These are phyloP conservation scores for Trichocladium uniseriatum DNA, from an alignment of 495 filamentous ascomycete species.

Conservation along the genomic window DNA sequence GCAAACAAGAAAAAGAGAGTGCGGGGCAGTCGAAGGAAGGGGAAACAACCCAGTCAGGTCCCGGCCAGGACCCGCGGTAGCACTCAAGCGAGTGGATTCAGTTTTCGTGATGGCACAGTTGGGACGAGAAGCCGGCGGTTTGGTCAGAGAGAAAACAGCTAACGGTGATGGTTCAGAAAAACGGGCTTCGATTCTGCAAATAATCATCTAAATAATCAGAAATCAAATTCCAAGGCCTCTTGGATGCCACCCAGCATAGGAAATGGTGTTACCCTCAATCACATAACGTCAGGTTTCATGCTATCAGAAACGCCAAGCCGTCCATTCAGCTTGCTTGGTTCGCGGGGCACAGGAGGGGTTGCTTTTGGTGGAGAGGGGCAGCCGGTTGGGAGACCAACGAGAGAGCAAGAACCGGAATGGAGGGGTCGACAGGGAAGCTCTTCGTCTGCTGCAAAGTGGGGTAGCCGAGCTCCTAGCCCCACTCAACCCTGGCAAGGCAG, in stretches of 20 bases:
- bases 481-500: too few species aligned
- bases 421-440: not conserved
- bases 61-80: too few species aligned
- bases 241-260: not conserved
- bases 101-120: not conserved
- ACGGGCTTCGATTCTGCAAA: not conserved
- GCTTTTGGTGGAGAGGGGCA: slow-evolving; percentile 15
- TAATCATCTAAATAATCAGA: not conserved
- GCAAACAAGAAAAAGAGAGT: not conserved
- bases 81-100: not conserved
- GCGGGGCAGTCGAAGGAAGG: slow-evolving; percentile 7
- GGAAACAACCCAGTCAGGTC: slow-evolving; percentile 1
- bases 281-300: slow-evolving; percentile 10
- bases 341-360: slow-evolving; percentile 16
- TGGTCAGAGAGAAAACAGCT: too few species aligned
- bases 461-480: too few species aligned
- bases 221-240: not conserved
- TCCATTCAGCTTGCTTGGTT: slow-evolving; percentile 20
- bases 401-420: not conserved
- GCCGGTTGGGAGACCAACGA: not conserved
- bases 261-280: not conserved
- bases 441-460: too few species aligned
- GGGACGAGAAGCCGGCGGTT: not conserved
- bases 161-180: not conserved
- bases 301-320: slow-evolving; percentile 13